Evolutionary conservation across 2,329 filamentous ascomycete species (phyloP).

Genomic region (Cadophora malorum): DNA sequence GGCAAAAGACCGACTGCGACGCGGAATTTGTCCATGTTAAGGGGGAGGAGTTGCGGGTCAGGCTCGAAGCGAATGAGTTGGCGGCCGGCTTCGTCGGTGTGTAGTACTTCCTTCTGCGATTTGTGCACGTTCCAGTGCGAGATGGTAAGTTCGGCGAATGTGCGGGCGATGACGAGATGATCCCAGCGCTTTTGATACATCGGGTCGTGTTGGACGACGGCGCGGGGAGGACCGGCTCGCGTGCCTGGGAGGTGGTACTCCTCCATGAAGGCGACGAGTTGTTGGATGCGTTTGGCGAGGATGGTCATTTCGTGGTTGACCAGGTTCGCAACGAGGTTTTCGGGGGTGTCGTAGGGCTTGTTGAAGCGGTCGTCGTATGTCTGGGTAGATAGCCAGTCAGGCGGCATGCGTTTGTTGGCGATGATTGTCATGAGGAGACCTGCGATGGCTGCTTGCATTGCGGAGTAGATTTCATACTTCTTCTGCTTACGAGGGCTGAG

Average conservation of each 20-base stretch:
- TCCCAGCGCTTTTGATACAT: not conserved
- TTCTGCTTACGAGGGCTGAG: conserved; percentile 7
- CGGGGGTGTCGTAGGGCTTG: conserved; percentile 13
- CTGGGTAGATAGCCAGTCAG: conserved; percentile 10
- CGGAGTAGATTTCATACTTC: conserved; percentile 27
- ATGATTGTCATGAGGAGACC: not conserved
- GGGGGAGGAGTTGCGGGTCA: not conserved
- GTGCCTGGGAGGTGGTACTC: conserved; percentile 23
- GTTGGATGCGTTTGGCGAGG: conserved; percentile 27
- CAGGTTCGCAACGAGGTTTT: conserved; percentile 21
- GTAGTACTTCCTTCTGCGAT: not conserved
- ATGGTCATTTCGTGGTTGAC: conserved; percentile 28
- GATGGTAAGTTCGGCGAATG: conserved; percentile 12
- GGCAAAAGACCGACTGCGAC: not conserved
- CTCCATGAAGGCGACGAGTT: conserved; percentile 26
- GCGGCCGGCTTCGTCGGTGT: conserved; percentile 5
- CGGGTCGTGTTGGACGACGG: conserved; percentile 1
- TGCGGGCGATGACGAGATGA: conserved; percentile 4
- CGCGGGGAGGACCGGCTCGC: conserved; percentile 15
- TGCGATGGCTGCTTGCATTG: conserved; percentile 22
- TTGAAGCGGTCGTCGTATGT: not conserved
- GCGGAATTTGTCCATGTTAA: conserved; percentile 1
- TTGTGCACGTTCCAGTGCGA: conserved; percentile 16
- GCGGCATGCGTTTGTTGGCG: conserved; percentile 15
- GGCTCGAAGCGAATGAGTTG: conserved; percentile 8